Conservation (phyloP, 1,284 basidiomycete species). For the Kwoniella shivajii region DNA sequence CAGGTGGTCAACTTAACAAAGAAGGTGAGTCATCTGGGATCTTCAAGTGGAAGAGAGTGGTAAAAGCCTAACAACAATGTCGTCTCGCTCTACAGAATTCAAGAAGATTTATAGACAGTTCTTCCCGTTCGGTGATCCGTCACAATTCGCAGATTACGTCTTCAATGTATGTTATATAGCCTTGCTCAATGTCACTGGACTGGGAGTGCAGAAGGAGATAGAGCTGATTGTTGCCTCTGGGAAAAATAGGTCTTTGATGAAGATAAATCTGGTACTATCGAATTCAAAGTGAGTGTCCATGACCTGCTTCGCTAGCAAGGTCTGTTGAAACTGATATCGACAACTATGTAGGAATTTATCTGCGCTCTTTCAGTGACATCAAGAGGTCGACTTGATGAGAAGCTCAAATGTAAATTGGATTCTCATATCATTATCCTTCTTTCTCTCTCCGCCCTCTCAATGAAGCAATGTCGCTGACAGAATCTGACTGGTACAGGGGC, state of each 20-base stretch:
- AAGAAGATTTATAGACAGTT: slow-evolving; percentile 99
- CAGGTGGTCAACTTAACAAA: slow-evolving; percentile 94
- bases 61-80: neutral
- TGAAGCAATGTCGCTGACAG: neutral
- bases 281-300: slow-evolving; percentile 67
- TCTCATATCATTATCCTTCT: neutral
- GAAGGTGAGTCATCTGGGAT: slow-evolving; percentile 49
- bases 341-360: slow-evolving; percentile 76
- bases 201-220: neutral
- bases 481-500: slow-evolving; percentile 69
- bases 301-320: neutral
- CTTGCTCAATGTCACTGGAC: neutral
- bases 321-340: slow-evolving; percentile 36
- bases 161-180: slow-evolving; percentile 79
- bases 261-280: slow-evolving; percentile 93
- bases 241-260: slow-evolving; percentile 75
- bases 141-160: slow-evolving; percentile 96
- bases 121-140: slow-evolving; percentile 98
- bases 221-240: neutral
- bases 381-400: slow-evolving; percentile 92
- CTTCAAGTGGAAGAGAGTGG: neutral
- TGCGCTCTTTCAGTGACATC: slow-evolving; percentile 94
- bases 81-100: slow-evolving; percentile 64
- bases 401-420: slow-evolving; percentile 84
- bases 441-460: slow-evolving; percentile 16